Percentiles rank a stretch among this genome's conserved stretches.
Conservation (phyloP, 2,329 filamentous ascomycete species). For the Cladosporium sp. region DNA sequence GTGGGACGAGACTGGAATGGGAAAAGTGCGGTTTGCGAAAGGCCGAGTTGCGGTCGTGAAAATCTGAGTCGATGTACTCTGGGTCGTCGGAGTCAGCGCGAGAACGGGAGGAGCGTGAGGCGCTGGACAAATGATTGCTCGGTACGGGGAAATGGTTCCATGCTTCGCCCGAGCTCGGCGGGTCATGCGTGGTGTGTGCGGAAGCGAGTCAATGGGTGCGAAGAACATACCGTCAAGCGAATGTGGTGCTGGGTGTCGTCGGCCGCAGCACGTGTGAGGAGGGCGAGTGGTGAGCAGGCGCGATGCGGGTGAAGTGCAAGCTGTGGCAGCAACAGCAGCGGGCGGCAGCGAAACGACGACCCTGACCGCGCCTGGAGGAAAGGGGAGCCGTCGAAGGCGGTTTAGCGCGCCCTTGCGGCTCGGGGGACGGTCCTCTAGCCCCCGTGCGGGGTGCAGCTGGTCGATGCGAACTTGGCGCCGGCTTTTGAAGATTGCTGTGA, state of each 20-base stretch:
- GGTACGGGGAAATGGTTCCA: conserved; percentile 12
- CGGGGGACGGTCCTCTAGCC: conserved; percentile 3
- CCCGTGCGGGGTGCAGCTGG: conserved; percentile 9
- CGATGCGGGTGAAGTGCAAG: background rate
- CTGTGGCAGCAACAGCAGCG: background rate
- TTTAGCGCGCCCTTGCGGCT: background rate
- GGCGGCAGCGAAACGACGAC: background rate
- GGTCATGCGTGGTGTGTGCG: background rate
- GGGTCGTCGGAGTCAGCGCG: background rate
- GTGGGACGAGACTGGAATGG: background rate
- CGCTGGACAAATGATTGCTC: background rate
- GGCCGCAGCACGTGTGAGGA: background rate
- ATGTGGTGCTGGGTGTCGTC: background rate
- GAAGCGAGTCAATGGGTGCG: background rate
- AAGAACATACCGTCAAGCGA: conserved; percentile 5
- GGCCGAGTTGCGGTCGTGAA: background rate
- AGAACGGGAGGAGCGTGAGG: background rate
- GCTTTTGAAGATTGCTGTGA: conserved; percentile 8
- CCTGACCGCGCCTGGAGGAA: conserved; percentile 2
- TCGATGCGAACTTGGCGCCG: background rate
- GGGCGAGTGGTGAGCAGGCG: conserved; percentile 2
- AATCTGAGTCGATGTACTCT: background rate
- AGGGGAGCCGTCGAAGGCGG: conserved; percentile 2
- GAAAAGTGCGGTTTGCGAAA: background rate
- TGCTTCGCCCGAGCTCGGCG: conserved; percentile 5